Conservation (phyloP, 2,329 filamentous ascomycete species). For the Trichoderma sp. region DNA sequence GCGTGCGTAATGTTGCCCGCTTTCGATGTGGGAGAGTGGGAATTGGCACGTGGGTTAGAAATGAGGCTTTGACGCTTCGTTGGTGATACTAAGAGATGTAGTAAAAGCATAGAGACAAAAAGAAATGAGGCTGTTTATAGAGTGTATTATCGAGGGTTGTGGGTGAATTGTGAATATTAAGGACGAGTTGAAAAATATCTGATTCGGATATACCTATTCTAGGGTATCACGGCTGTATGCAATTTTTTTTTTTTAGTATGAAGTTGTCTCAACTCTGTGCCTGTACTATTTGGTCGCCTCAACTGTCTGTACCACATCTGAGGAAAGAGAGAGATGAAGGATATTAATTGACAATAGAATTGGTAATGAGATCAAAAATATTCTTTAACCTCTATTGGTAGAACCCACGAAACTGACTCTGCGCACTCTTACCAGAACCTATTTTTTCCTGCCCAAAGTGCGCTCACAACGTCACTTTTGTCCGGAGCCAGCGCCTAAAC, state of each 20-base stretch:
- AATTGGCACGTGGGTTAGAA: background rate
- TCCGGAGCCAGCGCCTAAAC: constrained; percentile 1
- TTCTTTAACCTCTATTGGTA: background rate
- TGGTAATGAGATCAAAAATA: background rate
- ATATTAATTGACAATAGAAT: background rate
- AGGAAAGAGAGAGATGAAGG: background rate
- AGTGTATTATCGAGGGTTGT: background rate
- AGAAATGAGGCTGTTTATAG: background rate
- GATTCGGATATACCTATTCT: background rate
- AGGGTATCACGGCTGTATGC: background rate
- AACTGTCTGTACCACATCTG: background rate
- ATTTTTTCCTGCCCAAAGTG: background rate
- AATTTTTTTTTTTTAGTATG: background rate
- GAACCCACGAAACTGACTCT: background rate
- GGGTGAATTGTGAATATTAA: background rate
- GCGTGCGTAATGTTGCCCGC: background rate
- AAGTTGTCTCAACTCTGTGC: background rate
- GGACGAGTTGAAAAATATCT: background rate
- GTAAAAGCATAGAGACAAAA: background rate
- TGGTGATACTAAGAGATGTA: background rate
- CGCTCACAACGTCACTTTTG: background rate
- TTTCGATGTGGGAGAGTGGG: background rate
- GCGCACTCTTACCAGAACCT: background rate
- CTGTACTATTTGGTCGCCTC: background rate
- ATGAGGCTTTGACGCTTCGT: background rate